A percentile compares a stretch with the other conserved stretches of the same genome.
phyloP scores from a whole-genome alignment of 106 monocot genomes.

The Dendrobium huoshanense region DNA sequence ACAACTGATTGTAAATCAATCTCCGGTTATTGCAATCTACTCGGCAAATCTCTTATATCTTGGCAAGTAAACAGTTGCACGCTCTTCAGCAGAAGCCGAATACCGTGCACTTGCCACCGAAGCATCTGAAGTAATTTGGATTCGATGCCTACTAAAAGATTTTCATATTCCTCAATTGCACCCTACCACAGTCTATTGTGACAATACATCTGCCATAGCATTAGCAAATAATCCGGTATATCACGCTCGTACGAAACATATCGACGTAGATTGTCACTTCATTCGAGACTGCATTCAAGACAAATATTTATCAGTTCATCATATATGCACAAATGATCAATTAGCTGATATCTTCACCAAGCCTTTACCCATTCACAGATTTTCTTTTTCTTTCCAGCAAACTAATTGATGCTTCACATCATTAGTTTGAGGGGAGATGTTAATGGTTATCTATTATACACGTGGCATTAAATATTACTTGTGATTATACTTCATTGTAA shows the following conservation, averaged over 20 bases:
- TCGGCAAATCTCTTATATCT: neutral
- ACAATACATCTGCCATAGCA: neutral
- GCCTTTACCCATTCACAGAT: too few relatives aligned
- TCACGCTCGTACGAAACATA: neutral
- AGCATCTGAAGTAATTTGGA: neutral
- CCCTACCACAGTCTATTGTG: neutral
- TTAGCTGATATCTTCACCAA: neutral
- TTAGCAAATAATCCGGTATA: neutral
- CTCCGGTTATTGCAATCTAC: neutral
- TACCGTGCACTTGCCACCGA: neutral
- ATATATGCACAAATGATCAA: neutral
- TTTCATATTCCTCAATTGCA: neutral
- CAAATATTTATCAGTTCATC: neutral
- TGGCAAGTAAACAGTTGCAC: neutral
- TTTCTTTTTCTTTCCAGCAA: too few relatives aligned
- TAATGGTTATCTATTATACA: too few relatives aligned
- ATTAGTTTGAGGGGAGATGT: too few relatives aligned
- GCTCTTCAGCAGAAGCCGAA: neutral
- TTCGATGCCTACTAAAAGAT: neutral
- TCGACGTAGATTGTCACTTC: neutral
- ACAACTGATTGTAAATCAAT: neutral
- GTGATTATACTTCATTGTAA: too few relatives aligned
- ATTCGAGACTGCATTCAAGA: neutral
- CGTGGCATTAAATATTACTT: too few relatives aligned
- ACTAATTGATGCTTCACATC: too few relatives aligned